Evolutionary conservation across 345 rosid genomes (phyloP).

Genomic region (Aethionema arabicum): DNA sequence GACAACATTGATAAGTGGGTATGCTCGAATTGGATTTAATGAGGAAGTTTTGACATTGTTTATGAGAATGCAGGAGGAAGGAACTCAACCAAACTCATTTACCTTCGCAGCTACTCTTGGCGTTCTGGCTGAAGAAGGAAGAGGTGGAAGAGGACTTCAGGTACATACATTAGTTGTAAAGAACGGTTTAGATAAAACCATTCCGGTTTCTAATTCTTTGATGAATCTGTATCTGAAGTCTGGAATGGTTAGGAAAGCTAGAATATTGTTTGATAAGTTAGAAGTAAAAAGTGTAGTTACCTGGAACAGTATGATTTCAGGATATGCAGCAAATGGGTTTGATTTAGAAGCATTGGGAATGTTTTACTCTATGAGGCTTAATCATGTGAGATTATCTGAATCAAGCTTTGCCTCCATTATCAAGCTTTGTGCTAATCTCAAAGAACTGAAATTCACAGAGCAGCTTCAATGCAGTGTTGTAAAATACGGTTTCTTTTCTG

Average conservation of each 20-base stretch:
- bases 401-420: constrained; percentile 53
- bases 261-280: constrained; percentile 56
- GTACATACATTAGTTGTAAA: constrained; percentile 60
- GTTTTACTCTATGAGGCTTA: constrained; percentile 57
- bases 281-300: constrained; percentile 53
- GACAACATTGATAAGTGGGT: constrained; percentile 80
- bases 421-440: constrained; percentile 64
- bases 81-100: constrained; percentile 59
- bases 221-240: constrained; percentile 66
- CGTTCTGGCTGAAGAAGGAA: constrained; percentile 52
- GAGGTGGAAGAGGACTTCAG: constrained; percentile 53
- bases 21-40: constrained; percentile 48
- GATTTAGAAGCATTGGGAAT: constrained; percentile 56
- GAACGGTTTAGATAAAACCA: constrained; percentile 49
- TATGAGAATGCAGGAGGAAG: constrained; percentile 54
- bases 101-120: constrained; percentile 70
- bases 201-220: constrained; percentile 64
- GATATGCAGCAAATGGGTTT: constrained; percentile 58
- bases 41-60: constrained; percentile 50
- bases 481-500: constrained; percentile 53
- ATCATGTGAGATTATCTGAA: constrained; percentile 50
- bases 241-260: constrained; percentile 55
- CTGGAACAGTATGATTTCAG: constrained; percentile 81
- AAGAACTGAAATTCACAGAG: constrained; percentile 50
- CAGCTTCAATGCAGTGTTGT: constrained; percentile 70